Conservation (phyloP, 176 grass and related monocot genomes). For the Neostapfia colusana region DNA sequence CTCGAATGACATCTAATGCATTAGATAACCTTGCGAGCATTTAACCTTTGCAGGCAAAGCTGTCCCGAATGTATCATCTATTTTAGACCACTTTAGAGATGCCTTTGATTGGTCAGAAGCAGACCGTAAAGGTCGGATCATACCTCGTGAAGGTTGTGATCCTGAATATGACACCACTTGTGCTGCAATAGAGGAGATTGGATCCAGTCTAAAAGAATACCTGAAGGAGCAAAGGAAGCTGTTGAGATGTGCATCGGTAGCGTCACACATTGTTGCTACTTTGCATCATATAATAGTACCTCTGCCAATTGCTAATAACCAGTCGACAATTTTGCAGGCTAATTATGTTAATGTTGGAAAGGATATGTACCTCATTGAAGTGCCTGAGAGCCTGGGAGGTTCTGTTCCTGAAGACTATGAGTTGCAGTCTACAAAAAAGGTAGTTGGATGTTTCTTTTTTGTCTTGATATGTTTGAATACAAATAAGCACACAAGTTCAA, state of each 20-base stretch:
- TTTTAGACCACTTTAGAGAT: slow-evolving; percentile 74
- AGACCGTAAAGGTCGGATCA: slow-evolving; percentile 69
- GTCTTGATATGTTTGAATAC: slow-evolving; percentile 16
- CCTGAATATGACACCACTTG: slow-evolving; percentile 70
- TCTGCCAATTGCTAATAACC: slow-evolving; percentile 31
- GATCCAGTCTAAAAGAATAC: slow-evolving; percentile 59
- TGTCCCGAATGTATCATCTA: slow-evolving; percentile 58
- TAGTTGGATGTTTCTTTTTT: slow-evolving; percentile 14
- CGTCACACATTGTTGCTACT: not conserved
- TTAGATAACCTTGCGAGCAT: slow-evolving; percentile 25
- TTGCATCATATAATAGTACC: not conserved
- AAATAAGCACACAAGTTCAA: slow-evolving; percentile 14
- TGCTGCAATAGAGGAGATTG: slow-evolving; percentile 60
- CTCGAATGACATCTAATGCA: slow-evolving; percentile 17
- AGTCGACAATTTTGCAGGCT: slow-evolving; percentile 46
- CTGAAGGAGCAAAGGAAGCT: slow-evolving; percentile 82
- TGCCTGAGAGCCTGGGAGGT: slow-evolving; percentile 62
- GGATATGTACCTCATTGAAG: slow-evolving; percentile 80
- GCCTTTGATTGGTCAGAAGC: slow-evolving; percentile 99
- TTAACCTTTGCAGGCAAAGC: slow-evolving; percentile 73
- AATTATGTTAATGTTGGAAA: slow-evolving; percentile 91
- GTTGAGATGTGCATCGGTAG: slow-evolving; percentile 60
- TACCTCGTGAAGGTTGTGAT: slow-evolving; percentile 86
- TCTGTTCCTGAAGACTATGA: slow-evolving; percentile 78
- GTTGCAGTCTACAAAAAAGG: slow-evolving; percentile 93